Percentiles rank a stretch among this genome's conserved stretches.
Evolutionary conservation across 176 grass and related monocot genomes (phyloP).

Genomic region (Raddia guianensis): DNA sequence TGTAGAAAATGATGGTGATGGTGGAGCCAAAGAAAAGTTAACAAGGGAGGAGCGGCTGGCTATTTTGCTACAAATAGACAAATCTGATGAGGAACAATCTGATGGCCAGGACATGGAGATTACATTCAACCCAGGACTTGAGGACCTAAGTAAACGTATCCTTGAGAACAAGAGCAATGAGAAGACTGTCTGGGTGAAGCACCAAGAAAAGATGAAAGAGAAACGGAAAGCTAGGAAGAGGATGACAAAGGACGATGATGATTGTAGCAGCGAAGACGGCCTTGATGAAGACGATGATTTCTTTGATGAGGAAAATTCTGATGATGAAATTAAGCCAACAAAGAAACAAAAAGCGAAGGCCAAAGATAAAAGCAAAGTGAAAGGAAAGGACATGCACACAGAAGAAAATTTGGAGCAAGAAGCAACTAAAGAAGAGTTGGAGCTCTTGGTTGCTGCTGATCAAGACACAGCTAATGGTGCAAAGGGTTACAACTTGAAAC

Average conservation of each 20-base stretch:
- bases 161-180: slow-evolving; percentile 61
- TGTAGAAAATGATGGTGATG: slow-evolving; percentile 44
- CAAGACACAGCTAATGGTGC: slow-evolving; percentile 53
- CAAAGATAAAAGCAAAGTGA: slow-evolving; percentile 51
- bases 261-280: slow-evolving; percentile 48
- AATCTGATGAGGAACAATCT: slow-evolving; percentile 58
- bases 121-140: slow-evolving; percentile 82
- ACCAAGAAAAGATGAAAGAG: slow-evolving; percentile 80
- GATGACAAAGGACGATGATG: slow-evolving; percentile 48
- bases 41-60: slow-evolving; percentile 61
- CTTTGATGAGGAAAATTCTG: slow-evolving; percentile 54
- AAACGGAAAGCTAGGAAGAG: slow-evolving; percentile 72
- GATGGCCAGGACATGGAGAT: slow-evolving; percentile 79
- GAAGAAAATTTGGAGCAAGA: slow-evolving; percentile 54
- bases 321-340: slow-evolving; percentile 50
- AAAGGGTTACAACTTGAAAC: slow-evolving; percentile 81
- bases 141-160: slow-evolving; percentile 79
- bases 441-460: slow-evolving; percentile 73
- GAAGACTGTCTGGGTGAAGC: slow-evolving; percentile 87
- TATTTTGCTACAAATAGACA: slow-evolving; percentile 56
- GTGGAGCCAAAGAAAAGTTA: slow-evolving; percentile 51
- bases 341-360: slow-evolving; percentile 54
- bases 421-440: slow-evolving; percentile 82
- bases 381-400: slow-evolving; percentile 40
- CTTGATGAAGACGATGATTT: slow-evolving; percentile 59